Evolutionary conservation across 2,329 filamentous ascomycete species (phyloP), one percentile per base, ranked within the genome.

Genomic region (Aspergillus tubingensis): DNA sequence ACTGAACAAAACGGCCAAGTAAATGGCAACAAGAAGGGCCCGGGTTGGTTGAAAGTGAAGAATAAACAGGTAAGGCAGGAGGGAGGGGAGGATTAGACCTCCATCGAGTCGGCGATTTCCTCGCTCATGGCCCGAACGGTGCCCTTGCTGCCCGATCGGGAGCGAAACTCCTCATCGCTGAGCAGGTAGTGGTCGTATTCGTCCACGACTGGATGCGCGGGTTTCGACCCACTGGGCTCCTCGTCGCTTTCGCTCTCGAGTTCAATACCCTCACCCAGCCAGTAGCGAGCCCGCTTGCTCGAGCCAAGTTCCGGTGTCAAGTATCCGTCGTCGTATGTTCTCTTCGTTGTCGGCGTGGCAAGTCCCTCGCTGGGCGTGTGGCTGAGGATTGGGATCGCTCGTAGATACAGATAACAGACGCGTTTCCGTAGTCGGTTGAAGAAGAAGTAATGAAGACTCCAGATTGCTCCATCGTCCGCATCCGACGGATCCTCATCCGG

Each of bases 391-490:
- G 79, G 81, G 49, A 97, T 86, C n/a, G 91, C 93, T 62, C 94
- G 89, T 49, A 97, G 86, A 72, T 97, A 96, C 49, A 99, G 81
- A 74, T 99, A 99, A 62, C 92, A 93, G 17, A 99, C 94, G 44
- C 95, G 88, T 81, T 98, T 98, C 72, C 89, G 85, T 25, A 88
- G 83, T 71, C 94, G 94, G 82, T 96, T 97, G 84, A 97, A 98
- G 77, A 98, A 96, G 81, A 99, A 96, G 77, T 96, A 97, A 76
- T 98, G 93, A 64, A 93, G 84, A 53, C 91, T 92, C 94, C 94
- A 99, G 64, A 99, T 93, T 8, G 93, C 90, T 63, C 91, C 91
- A 72, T 97, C 92, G 63, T 96, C 94, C 62, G 96, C 93, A 64
- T 92, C 92, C 70, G 96, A 96, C 0, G 92, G 92, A 71, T 96